Evolutionary conservation across 768 basidiomycete species (phyloP), one percentile per base, ranked within the genome.

Genomic region (Stropharia rugosoannulata): DNA sequence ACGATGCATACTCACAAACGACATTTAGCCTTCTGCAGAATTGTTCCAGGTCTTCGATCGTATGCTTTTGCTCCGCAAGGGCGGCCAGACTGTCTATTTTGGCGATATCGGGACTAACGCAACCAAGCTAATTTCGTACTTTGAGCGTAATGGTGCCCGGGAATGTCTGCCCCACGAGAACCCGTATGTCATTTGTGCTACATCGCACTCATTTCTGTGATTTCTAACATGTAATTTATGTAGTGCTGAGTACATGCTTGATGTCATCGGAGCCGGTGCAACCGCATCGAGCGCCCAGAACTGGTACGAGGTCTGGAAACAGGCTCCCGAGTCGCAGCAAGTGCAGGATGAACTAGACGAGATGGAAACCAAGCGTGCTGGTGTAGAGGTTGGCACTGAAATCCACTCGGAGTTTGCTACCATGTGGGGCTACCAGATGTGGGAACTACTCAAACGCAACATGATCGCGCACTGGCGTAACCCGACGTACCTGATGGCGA

Each of bases 1-100:
- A 25, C 11, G 8, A 22, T 27, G 12, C 7, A 27, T 22, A 27
- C 22, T 46, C 7, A 46, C 25, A 5, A 29, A 46, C 27, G 18
- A 22, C 4, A 44, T 22, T 25, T 40, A 90, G 75, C 93, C 93
- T 45, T 93, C 91, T 18, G 89, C 89, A 1, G 85, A 93, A 62
- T 74, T 94, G 16, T 95, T 94, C 78, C 84, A 91, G 65, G 81
- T 81, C 44, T 93, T 94, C 64, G 91, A 93, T 64, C 73, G 89
- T 15, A 73, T 96, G 10, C 73, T 95, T 2, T 77, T 96, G 1
- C 76, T 95, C 15, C 81, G 82, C 46, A 82, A 83, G 59, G 93
- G 94, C n/a, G 93, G 94, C 52, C 60, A 87, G 61, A 85, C 79
- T 5, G 85, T 87, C 13, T 90, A 89, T 71, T 87, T 88, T 60